Evolutionary conservation across 2,329 filamentous ascomycete species (phyloP).

Genomic region (Whalleya microplaca): DNA sequence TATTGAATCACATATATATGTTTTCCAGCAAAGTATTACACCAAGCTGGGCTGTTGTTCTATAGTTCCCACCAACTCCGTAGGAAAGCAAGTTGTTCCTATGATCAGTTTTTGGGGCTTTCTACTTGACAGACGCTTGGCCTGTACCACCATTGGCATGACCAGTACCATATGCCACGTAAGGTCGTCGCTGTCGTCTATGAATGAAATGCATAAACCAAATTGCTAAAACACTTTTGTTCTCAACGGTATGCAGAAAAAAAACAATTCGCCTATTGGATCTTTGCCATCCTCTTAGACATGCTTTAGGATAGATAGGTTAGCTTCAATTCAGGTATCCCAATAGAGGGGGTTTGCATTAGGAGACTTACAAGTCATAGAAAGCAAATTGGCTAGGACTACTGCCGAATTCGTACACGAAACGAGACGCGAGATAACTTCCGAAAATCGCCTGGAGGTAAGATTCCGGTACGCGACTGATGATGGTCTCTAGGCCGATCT

Average conservation of each 20-base stretch:
- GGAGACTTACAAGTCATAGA: slow-evolving; percentile 92
- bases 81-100: background rate
- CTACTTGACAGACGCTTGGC: background rate
- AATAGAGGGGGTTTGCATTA: background rate
- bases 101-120: background rate
- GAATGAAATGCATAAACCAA: slow-evolving; percentile 6
- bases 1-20: background rate
- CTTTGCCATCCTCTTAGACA: slow-evolving; percentile 66
- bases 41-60: background rate
- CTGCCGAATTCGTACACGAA: slow-evolving; percentile 97
- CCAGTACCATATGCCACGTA: background rate
- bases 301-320: slow-evolving; percentile 51
- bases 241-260: slow-evolving; percentile 3
- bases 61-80: background rate
- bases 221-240: slow-evolving; percentile 10
- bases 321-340: slow-evolving; percentile 26
- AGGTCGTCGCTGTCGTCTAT: background rate
- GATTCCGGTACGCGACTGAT: slow-evolving; percentile 85
- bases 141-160: background rate
- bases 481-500: slow-evolving; percentile 90
- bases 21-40: background rate
- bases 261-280: slow-evolving; percentile 37
- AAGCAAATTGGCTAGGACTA: slow-evolving; percentile 92
- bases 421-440: slow-evolving; percentile 89
- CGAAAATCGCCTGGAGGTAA: slow-evolving; percentile 94